Percentiles rank a stretch among this genome's conserved stretches.
Conservation (phyloP, 345 rosid genomes). For the Murraya paniculata region DNA sequence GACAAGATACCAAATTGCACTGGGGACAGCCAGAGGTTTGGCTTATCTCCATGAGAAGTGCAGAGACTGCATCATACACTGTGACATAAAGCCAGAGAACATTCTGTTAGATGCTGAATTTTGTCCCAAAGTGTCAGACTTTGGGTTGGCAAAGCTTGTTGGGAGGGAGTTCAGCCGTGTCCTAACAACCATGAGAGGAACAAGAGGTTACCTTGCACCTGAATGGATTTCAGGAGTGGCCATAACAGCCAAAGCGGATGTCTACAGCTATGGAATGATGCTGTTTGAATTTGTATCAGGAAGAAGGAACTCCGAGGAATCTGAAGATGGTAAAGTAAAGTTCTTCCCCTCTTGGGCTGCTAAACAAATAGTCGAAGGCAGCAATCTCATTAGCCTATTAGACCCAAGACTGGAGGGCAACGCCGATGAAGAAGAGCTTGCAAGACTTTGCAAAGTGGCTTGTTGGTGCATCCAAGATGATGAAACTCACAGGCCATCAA, state of each 20-base stretch:
- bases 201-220: conserved; percentile 47
- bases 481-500: conserved; percentile 53
- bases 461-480: conserved; percentile 55
- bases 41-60: conserved; percentile 80
- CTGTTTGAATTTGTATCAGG: conserved; percentile 76
- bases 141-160: conserved; percentile 79
- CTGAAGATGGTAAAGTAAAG: conserved; percentile 38
- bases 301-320: conserved; percentile 62
- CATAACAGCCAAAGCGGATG: conserved; percentile 80
- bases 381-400: conserved; percentile 43
- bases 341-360: conserved; percentile 73
- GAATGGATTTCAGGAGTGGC: conserved; percentile 81
- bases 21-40: conserved; percentile 85
- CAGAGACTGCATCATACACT: conserved; percentile 83
- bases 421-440: conserved; percentile 56
- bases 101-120: conserved; percentile 44
- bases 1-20: conserved; percentile 55
- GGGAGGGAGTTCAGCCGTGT: conserved; percentile 87
- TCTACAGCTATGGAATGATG: conserved; percentile 92
- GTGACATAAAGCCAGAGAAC: conserved; percentile 92
- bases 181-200: conserved; percentile 82
- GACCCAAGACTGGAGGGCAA: conserved; percentile 43
- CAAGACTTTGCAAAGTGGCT: conserved; percentile 64
- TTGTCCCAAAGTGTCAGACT: conserved; percentile 48
- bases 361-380: conserved; percentile 36